Percentiles rank a stretch among this genome's conserved stretches.
These are phyloP conservation scores for Cystobasidium ongulense DNA, from an alignment of 768 basidiomycete genomes.

Conservation along the genomic window DNA sequence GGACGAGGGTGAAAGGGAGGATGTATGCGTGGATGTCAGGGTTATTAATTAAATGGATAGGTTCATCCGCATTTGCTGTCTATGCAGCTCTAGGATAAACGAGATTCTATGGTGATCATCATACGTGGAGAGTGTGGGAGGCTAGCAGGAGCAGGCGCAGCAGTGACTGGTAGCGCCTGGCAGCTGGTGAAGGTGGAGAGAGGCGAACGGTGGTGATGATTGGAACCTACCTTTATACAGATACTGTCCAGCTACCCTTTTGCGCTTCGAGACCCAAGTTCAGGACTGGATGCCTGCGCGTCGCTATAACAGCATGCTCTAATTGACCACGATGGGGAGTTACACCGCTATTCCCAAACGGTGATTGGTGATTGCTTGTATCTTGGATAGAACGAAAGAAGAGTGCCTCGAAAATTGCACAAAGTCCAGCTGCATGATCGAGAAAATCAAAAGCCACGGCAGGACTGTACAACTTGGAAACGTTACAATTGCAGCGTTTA, in stretches of 20 bases:
- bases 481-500: background rate
- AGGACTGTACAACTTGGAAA: background rate
- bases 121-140: background rate
- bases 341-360: too few relatives aligned
- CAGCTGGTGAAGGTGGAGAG: background rate
- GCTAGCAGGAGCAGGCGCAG: background rate
- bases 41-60: conserved; percentile 21
- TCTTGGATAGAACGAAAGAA: background rate
- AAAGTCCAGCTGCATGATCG: background rate
- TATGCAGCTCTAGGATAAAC: conserved; percentile 27
- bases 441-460: too few relatives aligned
- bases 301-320: too few relatives aligned
- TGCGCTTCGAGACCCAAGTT: too few relatives aligned
- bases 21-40: conserved; percentile 9
- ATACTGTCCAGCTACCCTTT: too few relatives aligned
- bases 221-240: too few relatives aligned
- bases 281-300: too few relatives aligned
- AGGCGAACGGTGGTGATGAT: too few relatives aligned
- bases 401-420: background rate
- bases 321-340: too few relatives aligned
- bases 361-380: too few relatives aligned
- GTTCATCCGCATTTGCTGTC: conserved; percentile 19
- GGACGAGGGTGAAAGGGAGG: background rate
- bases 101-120: conserved; percentile 33
- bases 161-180: too few relatives aligned